These are phyloP conservation scores for Dactylellina haptotyla DNA, from an alignment of 2,329 filamentous ascomycete species.

Conservation along the genomic window DNA sequence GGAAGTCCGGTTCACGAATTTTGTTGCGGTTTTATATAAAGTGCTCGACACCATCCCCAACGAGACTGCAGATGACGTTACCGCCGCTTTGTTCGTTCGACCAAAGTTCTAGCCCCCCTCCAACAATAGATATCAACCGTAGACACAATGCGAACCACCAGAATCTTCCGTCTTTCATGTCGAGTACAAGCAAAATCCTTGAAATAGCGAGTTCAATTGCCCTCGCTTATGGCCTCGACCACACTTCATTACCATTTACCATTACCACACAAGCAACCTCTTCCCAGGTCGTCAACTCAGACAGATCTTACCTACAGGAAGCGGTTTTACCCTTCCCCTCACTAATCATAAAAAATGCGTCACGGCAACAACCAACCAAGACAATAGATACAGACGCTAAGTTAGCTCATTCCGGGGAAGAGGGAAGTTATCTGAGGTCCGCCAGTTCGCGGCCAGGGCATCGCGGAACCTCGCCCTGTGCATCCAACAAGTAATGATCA, in stretches of 20 bases:
- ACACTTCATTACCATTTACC: not conserved
- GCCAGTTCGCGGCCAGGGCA: conserved; percentile 21
- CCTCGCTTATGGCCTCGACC: not conserved
- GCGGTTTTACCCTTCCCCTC: not conserved
- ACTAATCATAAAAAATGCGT: conserved; percentile 8
- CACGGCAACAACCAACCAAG: too few species aligned
- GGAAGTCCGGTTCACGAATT: not conserved
- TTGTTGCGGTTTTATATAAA: conserved; percentile 36
- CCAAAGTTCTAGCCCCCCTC: not conserved
- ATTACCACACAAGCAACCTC: conserved; percentile 2
- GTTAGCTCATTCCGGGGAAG: conserved; percentile 26
- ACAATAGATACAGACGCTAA: not conserved
- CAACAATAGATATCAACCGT: too few species aligned
- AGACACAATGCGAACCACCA: too few species aligned
- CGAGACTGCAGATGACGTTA: conserved; percentile 21
- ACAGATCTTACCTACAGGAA: conserved; percentile 17
- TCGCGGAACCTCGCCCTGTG: conserved; percentile 22
- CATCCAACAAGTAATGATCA: conserved; percentile 2
- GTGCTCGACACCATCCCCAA: conserved; percentile 25
- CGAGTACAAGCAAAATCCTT: conserved; percentile 33
- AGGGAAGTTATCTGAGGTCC: conserved; percentile 36
- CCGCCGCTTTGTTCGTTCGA: conserved; percentile 13
- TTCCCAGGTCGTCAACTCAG: conserved; percentile 43
- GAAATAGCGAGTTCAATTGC: conserved; percentile 9
- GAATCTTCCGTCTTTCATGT: not conserved